phyloP scores from a whole-genome alignment of 768 basidiomycete species.

The Boletus bicolor region DNA sequence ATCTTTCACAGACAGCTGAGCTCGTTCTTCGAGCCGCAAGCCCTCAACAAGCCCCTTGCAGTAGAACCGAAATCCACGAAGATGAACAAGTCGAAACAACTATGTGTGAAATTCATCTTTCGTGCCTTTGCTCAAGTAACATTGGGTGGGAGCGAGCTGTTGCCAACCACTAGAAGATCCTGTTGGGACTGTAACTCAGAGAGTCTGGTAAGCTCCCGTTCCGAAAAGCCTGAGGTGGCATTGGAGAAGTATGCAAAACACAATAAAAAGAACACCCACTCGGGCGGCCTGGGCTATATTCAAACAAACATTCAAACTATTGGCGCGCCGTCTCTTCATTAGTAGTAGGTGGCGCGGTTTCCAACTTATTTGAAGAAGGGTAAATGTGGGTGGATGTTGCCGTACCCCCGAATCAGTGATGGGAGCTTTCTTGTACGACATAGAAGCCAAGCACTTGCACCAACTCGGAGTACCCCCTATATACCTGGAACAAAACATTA shows the following conservation, averaged over 20 bases:
- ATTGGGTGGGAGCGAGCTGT: conserved; percentile 57
- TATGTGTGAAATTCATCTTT: conserved; percentile 66
- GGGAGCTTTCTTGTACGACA: conserved; percentile 55
- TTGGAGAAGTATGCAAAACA: neutral
- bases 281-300: conserved; percentile 37
- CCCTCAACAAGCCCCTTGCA: conserved; percentile 77
- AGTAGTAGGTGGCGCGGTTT: conserved; percentile 48
- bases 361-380: conserved; percentile 47
- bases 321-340: conserved; percentile 46
- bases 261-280: conserved; percentile 37
- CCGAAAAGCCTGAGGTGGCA: conserved; percentile 48
- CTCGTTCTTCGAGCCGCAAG: conserved; percentile 80
- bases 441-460: conserved; percentile 67
- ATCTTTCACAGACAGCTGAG: conserved; percentile 43
- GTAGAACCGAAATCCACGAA: conserved; percentile 81
- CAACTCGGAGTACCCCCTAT: neutral
- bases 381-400: conserved; percentile 59
- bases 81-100: conserved; percentile 48
- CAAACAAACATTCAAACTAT: conserved; percentile 65
- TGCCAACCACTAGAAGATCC: neutral
- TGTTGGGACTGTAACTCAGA: conserved; percentile 53
- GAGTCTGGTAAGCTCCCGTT: conserved; percentile 49
- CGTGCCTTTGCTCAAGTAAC: conserved; percentile 56
- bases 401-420: conserved; percentile 59
- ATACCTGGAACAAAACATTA: neutral